Base-by-base conservation (phyloP, 148 eudicot genomes). In the Limonium bicolor region DNA sequence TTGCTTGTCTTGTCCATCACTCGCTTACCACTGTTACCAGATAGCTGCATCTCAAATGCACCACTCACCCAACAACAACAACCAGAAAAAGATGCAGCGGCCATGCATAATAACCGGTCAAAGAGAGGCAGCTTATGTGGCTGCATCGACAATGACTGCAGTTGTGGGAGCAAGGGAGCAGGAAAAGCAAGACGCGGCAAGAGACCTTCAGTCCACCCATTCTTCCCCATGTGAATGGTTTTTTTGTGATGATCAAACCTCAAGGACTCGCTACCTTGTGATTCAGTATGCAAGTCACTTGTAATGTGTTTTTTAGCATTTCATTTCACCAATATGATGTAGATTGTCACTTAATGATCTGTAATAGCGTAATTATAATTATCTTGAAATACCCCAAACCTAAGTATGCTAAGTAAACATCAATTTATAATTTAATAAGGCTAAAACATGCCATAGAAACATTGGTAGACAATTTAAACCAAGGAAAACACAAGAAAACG, bases 161-260 rank as follows among this genome's bases (percentile, higher is more conserved):
- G 78, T 86, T 38, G 86, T 86, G 10, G 92, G 92, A 20, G 95
- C 80, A 18, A 68, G 63, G 15, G 92, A 86, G 66, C 65, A 59
- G 41, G 76, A 86, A 50, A 86, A 72, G 27, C 70, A 77, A 46
- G 61, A 64, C 48, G 90, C 71, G 8, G 84, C 86, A 3, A 59
- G 45, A 51, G 84, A 75, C 36, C 81, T 86, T 29, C 83, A 78
- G 42, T 72, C 87, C 12, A 73, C 73, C 29, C 86, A 81, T 40
- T 74, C 86, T 16, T 77, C 96, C 3, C 93, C 93, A 22, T 78
- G 86, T 51, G 93, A 86, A 34, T 86, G 96, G 96, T 86, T 81
- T 44, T 62, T 81, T 16, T 81, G 96, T 36, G 93, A 86, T 54
- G 87, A 86, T 70, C 63, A 74, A 26, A 46, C 47, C 24, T 70